Evolutionary conservation across 1,284 basidiomycete genomes (phyloP).

Genomic region (Waitea zeae): DNA sequence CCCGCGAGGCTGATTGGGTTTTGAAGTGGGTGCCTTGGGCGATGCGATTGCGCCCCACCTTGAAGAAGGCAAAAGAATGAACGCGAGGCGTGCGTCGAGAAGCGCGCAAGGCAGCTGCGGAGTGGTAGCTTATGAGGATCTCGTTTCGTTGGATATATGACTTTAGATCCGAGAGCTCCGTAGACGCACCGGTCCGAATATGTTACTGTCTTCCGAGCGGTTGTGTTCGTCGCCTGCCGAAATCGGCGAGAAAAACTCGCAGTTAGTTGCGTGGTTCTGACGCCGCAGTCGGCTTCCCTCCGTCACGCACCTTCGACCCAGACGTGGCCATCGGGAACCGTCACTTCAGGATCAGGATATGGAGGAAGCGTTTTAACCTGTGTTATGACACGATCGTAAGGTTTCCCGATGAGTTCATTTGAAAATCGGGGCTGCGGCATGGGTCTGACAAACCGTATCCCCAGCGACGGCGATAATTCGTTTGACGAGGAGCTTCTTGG

Average conservation of each 20-base stretch:
- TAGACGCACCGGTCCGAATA: conserved; percentile 52
- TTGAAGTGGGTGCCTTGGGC: not conserved
- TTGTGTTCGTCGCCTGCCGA: conserved; percentile 42
- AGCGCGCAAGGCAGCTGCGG: too few species aligned
- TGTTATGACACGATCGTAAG: not conserved
- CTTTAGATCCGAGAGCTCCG: too few species aligned
- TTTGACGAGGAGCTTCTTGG: conserved; percentile 38
- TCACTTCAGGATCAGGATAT: conserved; percentile 37
- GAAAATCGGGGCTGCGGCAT: too few species aligned
- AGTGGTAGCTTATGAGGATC: too few species aligned
- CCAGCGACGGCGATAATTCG: conserved; percentile 49
- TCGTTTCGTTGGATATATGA: too few species aligned
- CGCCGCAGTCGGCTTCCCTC: too few species aligned
- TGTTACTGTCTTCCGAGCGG: conserved; percentile 54
- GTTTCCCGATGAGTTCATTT: not conserved
- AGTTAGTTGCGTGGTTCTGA: too few species aligned
- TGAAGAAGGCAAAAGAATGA: not conserved
- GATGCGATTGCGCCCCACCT: not conserved
- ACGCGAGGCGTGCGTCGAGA: not conserved
- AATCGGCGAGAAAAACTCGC: not conserved
- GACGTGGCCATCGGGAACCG: conserved; percentile 40
- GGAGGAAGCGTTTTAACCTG: conserved; percentile 52
- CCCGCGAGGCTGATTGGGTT: conserved; percentile 11
- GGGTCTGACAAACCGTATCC: conserved; percentile 23
- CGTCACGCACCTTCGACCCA: conserved; percentile 63